Conservation (phyloP, 306 rosid species). For the Coriaria nepalensis region DNA sequence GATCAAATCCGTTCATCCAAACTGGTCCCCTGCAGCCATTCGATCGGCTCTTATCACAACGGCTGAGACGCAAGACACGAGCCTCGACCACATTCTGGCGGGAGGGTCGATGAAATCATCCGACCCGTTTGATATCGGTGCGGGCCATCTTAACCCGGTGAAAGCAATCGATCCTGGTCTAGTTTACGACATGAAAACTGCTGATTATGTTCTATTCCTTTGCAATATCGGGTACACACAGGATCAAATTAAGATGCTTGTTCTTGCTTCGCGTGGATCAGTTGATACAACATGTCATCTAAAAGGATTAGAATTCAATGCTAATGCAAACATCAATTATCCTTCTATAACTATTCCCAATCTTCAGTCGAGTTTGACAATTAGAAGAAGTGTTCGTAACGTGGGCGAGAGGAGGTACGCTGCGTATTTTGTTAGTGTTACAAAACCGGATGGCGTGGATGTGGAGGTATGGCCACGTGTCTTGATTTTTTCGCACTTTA, state of each 20-base stretch:
- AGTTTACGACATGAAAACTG: conserved; percentile 29
- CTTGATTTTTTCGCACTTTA: conserved; percentile 28
- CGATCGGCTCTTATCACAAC: conserved; percentile 38
- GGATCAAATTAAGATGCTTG: conserved; percentile 20
- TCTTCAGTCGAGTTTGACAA: conserved; percentile 22
- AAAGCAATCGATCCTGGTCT: conserved; percentile 38
- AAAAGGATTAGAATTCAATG: background rate
- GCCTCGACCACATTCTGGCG: conserved; percentile 18
- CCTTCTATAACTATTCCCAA: conserved; percentile 32
- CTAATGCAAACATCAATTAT: conserved; percentile 23
- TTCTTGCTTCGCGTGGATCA: too few species aligned
- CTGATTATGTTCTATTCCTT: conserved; percentile 28
- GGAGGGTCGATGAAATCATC: conserved; percentile 30
- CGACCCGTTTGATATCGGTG: conserved; percentile 38
- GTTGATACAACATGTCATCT: too few species aligned
- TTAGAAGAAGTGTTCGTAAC: conserved; percentile 31
- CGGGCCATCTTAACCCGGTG: conserved; percentile 34
- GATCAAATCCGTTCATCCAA: conserved; percentile 37
- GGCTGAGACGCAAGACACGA: conserved; percentile 26
- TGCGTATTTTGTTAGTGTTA: conserved; percentile 19
- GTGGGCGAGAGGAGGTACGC: conserved; percentile 20
- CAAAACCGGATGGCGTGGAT: conserved; percentile 24
- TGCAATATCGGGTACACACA: conserved; percentile 34
- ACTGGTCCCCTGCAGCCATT: conserved; percentile 45
- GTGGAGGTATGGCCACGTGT: conserved; percentile 32